Base-by-base conservation (phyloP, 2,329 filamentous ascomycete species). In the Cladophialophora yegresii region DNA sequence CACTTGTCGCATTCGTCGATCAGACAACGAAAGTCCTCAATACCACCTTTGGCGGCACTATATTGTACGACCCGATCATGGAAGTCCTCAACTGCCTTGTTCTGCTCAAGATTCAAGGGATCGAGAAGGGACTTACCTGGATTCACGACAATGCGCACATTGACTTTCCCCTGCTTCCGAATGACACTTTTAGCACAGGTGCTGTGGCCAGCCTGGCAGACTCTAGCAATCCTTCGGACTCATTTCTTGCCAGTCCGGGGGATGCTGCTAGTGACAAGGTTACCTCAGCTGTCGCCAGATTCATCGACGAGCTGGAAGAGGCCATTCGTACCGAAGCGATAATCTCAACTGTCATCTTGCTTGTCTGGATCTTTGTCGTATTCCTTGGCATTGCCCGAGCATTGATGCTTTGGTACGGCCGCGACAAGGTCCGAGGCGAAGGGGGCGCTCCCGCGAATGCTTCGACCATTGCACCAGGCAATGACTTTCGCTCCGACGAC, bases 61-160 rank as follows among this genome's bases (percentile, higher is more conserved):
- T 93, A 49, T 87, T 96, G 50, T 85, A 92, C 69, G 85, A 88
- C 30, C 90, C 92, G 0, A 88, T 96, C 72, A 83, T 87, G 72
- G 89, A 91, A 50, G 86, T 97, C 36, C 84, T 97, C 67, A 85
- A 91, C 73, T 98, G 95, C 74, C 82, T 98, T n/a, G 86, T 98
- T 69, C 87, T 89, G 7, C 83, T 96, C 73, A 98, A 98, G 80
- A 84, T 98, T 67, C 87, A 90, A 70, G 85, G 87, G 23, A 86
- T 99, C 69, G 87, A 98, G 75, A 89, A 90, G 73, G 95, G 90
- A 12, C 83, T 98, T n/a, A 96, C 91, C 0, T 99, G 93, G 93
- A 90, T 96, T 10, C 86, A 90, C 72, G 89, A 98, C 70, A 81
- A 98, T 74, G 92, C 95, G 3, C 85, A 95, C 67, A 84, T 99